Evolutionary conservation across 2,329 filamentous ascomycete species (phyloP), one percentile per base, ranked within the genome.

Genomic region (Aspergillus pseudoglaucus): DNA sequence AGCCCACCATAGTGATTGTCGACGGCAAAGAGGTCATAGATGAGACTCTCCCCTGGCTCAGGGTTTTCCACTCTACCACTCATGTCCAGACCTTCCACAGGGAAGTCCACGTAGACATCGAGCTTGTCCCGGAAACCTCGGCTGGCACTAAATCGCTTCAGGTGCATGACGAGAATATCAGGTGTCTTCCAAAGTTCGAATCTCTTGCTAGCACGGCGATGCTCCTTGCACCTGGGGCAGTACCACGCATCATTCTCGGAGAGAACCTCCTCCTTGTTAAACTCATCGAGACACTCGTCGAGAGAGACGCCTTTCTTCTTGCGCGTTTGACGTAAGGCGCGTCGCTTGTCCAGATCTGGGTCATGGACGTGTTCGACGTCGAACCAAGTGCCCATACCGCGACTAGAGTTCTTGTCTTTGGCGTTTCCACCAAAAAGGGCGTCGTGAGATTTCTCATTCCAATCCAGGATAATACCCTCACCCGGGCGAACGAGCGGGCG

Each of bases 181-280:
- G 93, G 93, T 2, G 88, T 85, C 63, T 91, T 96, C 93, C 93
- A 98, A 15, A 98, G 80, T 63, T 97, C 90, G 46, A 98, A 89
- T 61, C 93, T 96, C 75, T 98, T 98, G 71, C 85, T 90, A 17
- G 93, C 93, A 51, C 89, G 84, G 14, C 89, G 83, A 60, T 95
- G 86, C 59, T 95, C 88, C 67, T 97, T 97, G 77, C 93, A 98
- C 25, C 89, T 82, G 48, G 89, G 91, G 63, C 93, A 98, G 65
- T 94, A 97, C 93, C 93, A 98, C 51, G 89, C 91, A 65, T 98
- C 94, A 62, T 94, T 87, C 65, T 96, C 89, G 0, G 91, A 96
- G 4, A 98, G 75, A 12, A 95, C 83, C 69, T 98, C 93, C 51
- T 90, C 87, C 64, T 91, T 91, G 62, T 93, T 88, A 57, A 95